Conservation (phyloP, 2,329 filamentous ascomycete species). For the Cryphonectria parasitica region DNA sequence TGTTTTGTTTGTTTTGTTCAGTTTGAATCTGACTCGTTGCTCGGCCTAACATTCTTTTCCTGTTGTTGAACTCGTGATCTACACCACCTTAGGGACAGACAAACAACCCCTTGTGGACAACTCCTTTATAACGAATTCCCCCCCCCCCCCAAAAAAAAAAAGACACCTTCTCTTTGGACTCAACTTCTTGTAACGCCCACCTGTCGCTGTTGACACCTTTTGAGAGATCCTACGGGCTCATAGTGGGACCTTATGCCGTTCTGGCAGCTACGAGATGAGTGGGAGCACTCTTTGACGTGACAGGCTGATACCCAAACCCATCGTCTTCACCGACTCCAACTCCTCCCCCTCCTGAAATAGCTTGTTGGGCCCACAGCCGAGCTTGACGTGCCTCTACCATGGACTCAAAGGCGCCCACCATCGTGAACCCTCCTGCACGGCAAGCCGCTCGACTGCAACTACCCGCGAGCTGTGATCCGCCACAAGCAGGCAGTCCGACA, state of each 20-base stretch:
- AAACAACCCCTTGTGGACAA: neutral
- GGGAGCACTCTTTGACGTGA: neutral
- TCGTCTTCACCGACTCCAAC: neutral
- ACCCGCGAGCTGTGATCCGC: constrained; percentile 85
- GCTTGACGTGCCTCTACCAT: constrained; percentile 26
- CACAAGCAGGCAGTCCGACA: constrained; percentile 68
- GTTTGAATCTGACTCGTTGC: neutral
- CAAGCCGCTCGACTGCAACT: constrained; percentile 59
- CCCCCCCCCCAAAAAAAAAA: no score
- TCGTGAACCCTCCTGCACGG: constrained; percentile 32
- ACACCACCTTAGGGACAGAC: neutral
- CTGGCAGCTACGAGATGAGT: neutral
- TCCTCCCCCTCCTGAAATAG: neutral
- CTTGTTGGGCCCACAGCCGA: neutral
- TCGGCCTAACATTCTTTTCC: neutral
- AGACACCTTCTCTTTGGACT: neutral
- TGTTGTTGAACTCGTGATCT: neutral
- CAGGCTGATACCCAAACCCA: neutral
- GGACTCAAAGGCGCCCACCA: constrained; percentile 33
- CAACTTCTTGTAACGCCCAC: neutral
- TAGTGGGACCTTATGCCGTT: neutral
- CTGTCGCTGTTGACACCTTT: neutral
- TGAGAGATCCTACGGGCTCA: neutral
- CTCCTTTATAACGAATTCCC: neutral
- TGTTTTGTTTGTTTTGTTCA: no score